A percentile compares a stretch with the other conserved stretches of the same genome.
phyloP scores from a whole-genome alignment of 2,329 filamentous ascomycete species.

The Fonsecaea pedrosoi region DNA sequence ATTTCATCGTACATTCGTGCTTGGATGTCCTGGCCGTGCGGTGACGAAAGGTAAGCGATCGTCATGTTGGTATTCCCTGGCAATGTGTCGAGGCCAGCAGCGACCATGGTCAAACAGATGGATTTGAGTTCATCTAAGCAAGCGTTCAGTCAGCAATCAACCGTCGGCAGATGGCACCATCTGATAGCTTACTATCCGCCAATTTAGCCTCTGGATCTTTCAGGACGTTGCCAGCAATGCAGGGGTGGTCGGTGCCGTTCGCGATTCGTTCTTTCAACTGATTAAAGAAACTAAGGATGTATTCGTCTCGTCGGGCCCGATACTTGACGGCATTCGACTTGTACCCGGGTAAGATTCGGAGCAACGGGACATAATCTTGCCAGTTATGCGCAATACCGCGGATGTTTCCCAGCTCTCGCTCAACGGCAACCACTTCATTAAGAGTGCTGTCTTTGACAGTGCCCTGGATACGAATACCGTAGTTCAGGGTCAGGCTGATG shows the following conservation, averaged over 20 bases:
- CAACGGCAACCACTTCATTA: constrained; percentile 73
- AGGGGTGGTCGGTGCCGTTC: constrained; percentile 69
- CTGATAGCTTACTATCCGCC: constrained; percentile 60
- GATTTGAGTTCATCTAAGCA: constrained; percentile 74
- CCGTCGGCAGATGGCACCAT: background rate
- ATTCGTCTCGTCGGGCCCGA: constrained; percentile 69
- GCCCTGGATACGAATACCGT: constrained; percentile 75
- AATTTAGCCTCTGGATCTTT: constrained; percentile 73
- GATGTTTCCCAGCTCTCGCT: constrained; percentile 76
- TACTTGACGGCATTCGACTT: constrained; percentile 69
- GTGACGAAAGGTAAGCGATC: constrained; percentile 72
- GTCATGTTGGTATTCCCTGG: constrained; percentile 80
- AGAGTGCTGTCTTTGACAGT: constrained; percentile 70
- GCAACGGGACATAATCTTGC: constrained; percentile 72
- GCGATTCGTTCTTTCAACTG: constrained; percentile 66
- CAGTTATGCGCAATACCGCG: constrained; percentile 72
- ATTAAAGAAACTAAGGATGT: constrained; percentile 63
- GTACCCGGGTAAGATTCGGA: constrained; percentile 67
- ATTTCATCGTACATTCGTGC: constrained; percentile 72
- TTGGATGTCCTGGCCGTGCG: constrained; percentile 72
- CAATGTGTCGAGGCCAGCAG: constrained; percentile 79
- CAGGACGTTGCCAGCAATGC: constrained; percentile 72
- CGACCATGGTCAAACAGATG: constrained; percentile 81
- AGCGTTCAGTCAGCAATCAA: constrained; percentile 39
- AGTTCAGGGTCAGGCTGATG: constrained; percentile 77